These are phyloP conservation scores for Bruguiera gymnorhiza DNA, from an alignment of 345 rosid species.

Conservation along the genomic window DNA sequence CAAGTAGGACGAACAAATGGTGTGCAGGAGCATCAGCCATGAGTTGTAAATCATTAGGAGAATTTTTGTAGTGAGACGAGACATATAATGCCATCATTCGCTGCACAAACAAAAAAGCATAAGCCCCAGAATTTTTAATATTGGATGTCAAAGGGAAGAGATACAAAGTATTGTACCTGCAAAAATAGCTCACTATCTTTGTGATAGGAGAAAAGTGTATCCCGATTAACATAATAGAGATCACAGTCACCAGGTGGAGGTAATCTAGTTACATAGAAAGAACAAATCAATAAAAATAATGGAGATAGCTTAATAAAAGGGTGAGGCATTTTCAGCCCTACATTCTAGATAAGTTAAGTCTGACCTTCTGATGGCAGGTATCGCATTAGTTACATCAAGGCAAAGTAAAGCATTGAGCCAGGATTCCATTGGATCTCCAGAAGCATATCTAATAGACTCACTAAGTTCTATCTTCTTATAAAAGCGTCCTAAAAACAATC, in stretches of 20 bases:
- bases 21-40: conserved; percentile 99
- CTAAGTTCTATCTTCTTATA: conserved; percentile 87
- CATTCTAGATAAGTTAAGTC: conserved; percentile 11
- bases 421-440: conserved; percentile 93
- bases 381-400: conserved; percentile 68
- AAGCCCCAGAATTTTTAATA: conserved; percentile 6
- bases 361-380: conserved; percentile 72
- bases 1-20: conserved; percentile 88
- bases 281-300: background rate
- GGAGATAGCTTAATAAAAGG: background rate
- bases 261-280: conserved; percentile 42
- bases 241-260: conserved; percentile 83
- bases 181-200: conserved; percentile 83
- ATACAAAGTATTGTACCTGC: conserved; percentile 21
- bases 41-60: conserved; percentile 94
- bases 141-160: background rate
- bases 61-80: conserved; percentile 95
- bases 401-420: conserved; percentile 93
- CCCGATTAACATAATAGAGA: conserved; percentile 86
- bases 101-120: conserved; percentile 44
- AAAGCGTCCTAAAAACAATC: conserved; percentile 56
- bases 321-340: conserved; percentile 2
- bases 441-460: conserved; percentile 90
- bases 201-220: conserved; percentile 92
- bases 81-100: conserved; percentile 96